Base-by-base conservation (phyloP, 176 grass and related monocot species). In the Eragrostis curvula region DNA sequence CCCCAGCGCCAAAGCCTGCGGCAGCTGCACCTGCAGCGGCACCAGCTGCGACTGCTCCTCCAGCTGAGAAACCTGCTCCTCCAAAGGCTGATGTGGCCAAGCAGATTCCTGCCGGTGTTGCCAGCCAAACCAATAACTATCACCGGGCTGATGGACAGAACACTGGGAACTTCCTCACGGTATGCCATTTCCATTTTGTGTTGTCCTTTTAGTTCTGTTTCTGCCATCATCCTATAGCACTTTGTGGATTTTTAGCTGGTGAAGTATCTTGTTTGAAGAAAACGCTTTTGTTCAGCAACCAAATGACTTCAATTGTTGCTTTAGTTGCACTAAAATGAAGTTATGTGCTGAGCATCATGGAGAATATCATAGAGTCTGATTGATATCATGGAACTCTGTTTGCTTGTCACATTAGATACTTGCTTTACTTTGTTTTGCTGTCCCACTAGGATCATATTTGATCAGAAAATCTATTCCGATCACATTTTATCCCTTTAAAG, bases 121-220 rank as follows among this genome's bases (percentile, higher is more conserved):
- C 82, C 40, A 90, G 79, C 79, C 77, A 48, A 66, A 78, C 64
- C 66, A 93, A 93, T 32, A 95, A 95, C 79, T 95, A 95, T n/a
- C 63, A 65, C 75, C 74, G 93, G 25, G 90, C 90, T 61, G 93
- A 90, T 27, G 93, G 93, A 1, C 93, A 95, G 78, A 95, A 95
- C 74, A 90, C 81, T 1, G 93, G 93, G 51, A 92, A 95, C 81
- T 95, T 95, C 64, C 84, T 95, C 28, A 95, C 93, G 77, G 93
- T 95, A 90, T 40, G 47, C 5, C 27, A 44, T 9, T 58, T 73
- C 83, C 11, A 3, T 3, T 76, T 20, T 36, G 30, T 25, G 12
- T 69, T 49, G 10, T 29, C 29, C 50, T 23, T 20, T 16, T 36
- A 13, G 11, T 29, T 68, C 44, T 55, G 2, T 21, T n/a, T 3